These are phyloP conservation scores for Acer campestre DNA, from an alignment of 345 rosid genomes.

Conservation along the genomic window DNA sequence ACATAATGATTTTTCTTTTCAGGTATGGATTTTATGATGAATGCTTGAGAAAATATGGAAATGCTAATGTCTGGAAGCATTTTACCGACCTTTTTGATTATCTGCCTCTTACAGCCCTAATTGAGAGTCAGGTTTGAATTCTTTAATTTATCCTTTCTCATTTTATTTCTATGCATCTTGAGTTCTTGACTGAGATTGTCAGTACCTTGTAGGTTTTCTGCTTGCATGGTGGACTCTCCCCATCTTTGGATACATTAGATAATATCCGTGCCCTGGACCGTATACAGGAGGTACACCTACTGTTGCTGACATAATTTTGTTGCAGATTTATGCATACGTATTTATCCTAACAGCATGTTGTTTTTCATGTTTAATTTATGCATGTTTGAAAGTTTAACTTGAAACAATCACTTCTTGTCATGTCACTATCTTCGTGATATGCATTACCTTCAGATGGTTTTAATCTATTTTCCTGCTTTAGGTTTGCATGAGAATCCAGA, in stretches of 20 bases:
- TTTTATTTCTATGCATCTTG: conserved; percentile 5
- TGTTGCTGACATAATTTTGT: not conserved
- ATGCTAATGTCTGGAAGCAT: conserved; percentile 67
- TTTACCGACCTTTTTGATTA: conserved; percentile 66
- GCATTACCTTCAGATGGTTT: not conserved
- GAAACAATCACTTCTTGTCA: not conserved
- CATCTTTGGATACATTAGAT: conserved; percentile 83
- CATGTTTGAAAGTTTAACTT: not conserved
- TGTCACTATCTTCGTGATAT: not conserved
- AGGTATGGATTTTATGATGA: conserved; percentile 70
- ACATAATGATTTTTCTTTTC: conserved; percentile 22
- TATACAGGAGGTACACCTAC: conserved; percentile 70
- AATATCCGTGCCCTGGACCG: conserved; percentile 85
- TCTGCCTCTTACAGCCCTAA: conserved; percentile 59
- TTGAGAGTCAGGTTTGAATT: conserved; percentile 60
- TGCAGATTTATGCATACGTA: not conserved
- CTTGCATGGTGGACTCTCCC: conserved; percentile 91
- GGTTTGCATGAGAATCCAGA: not conserved
- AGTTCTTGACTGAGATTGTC: conserved; percentile 19
- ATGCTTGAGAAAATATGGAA: conserved; percentile 66
- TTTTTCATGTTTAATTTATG: not conserved
- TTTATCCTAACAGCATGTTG: not conserved
- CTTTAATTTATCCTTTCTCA: not conserved
- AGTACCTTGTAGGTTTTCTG: conserved; percentile 53
- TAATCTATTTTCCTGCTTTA: not conserved